Base-by-base conservation (phyloP, 495 filamentous ascomycete species). In the Achaetomiella virescens region DNA sequence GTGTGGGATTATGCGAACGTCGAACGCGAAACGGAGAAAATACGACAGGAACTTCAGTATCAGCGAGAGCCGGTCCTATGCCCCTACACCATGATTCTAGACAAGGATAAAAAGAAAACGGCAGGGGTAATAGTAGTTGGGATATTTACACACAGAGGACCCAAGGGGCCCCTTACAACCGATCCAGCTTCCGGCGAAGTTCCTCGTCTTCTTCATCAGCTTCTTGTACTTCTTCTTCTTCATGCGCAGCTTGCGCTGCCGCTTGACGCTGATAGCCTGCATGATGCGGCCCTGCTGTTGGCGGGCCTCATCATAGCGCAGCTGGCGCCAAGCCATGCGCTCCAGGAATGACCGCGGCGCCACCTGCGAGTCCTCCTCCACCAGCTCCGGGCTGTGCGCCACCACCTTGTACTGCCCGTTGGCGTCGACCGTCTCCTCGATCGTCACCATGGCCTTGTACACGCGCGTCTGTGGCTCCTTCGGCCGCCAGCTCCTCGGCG, bases 211-310 rank as follows among this genome's bases (percentile, higher is more conserved):
- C 78, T 82, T 85, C 87, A 95, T 88, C 58, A 99, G 78, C 83
- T 97, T 97, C 92, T 96, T 97, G 71, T 95, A 95, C 83, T 98
- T 98, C 78, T 97, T 91, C 80, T 97, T 98, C 89, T 98, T 98
- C 91, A 98, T 98, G 83, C 92, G 96, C 68, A 91, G 74, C 74
- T 88, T 90, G 65, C 90, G 79, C 59, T 90, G 87, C 72, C 95
- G 79, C 72, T 84, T 87, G 55, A 96, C 93, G 70, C 88, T 93
- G 63, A 99, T 87, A 17, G 84, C 76, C 27, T 81, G 72, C 77
- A 79, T 77, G 61, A 74, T 71, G 22, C 64, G 66, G 37, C 62
- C 61, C 48, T 72, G 68, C 27, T 66, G 61, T 22, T 70, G 69
- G 51, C 69, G 64, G 17, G 71, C 71, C 31, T 78, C 75, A 49